Evolutionary conservation across 1,284 basidiomycete species (phyloP), one percentile per base, ranked within the genome.

Genomic region (Sparassis latifolia): DNA sequence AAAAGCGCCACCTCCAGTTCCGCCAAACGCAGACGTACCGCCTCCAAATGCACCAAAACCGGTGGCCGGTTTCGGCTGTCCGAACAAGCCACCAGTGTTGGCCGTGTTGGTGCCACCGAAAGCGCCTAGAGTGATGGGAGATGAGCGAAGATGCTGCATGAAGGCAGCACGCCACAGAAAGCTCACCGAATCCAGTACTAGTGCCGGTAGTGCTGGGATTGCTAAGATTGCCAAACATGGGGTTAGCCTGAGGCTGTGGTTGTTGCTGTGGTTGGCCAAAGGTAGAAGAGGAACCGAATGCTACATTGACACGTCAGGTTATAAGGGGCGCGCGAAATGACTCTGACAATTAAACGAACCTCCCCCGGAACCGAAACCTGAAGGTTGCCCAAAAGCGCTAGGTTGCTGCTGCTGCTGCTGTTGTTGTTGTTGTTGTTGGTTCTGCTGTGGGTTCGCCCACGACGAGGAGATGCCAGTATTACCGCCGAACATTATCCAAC

Each of bases 161-260:
- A 49, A 47, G 46, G 57, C 45, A 33, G 29, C 51, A 56, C 51
- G 50, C 49, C 51, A 52, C 55, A 52, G 54, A 33, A 63, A 59
- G 67, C 78, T 57, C 61, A 86, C 86, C 83, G 68, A 89, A 89
- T 52, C 74, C 74, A 50, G 77, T 62, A 30, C 71, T 63, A 10
- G 69, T 69, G 2, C 70, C 60, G 10, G 66, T 63, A 45, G 69
- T 60, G 45, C 61, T 69, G 35, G 68, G 69, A 45, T 65, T 66
- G 45, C 69, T 71, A 47, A 83, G 62, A 58, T 75, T 78, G 51
- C 86, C 86, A 65, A 89, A 89, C 83, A 89, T 88, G 42, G 89
- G 84, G 57, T 91, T 90, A 2, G 79, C 75, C 62, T 82, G 82
- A 45, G 83, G 78, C 47, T 61, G 62, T 51, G 63, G 80, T 57